Conservation (phyloP, 2,329 filamentous ascomycete genomes). For the Seiridium cupressi region DNA sequence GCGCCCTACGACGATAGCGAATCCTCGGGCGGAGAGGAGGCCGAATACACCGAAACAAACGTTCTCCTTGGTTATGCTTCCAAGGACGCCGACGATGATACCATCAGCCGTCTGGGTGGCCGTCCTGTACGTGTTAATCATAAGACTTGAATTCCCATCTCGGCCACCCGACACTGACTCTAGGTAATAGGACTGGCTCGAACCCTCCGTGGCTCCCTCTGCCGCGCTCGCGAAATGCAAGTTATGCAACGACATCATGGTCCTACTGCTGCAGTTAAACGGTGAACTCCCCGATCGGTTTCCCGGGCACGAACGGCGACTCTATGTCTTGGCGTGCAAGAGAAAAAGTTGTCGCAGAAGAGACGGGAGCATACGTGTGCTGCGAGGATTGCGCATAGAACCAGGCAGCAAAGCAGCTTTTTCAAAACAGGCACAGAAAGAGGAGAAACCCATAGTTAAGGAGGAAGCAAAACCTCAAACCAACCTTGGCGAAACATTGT, state of each 20-base stretch:
- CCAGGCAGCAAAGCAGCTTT: slow-evolving; percentile 21
- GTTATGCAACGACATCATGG: slow-evolving; percentile 80
- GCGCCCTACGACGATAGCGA: slow-evolving; percentile 78
- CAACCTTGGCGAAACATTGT: slow-evolving; percentile 65
- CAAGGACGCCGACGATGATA: slow-evolving; percentile 75
- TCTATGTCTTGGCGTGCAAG: slow-evolving; percentile 85
- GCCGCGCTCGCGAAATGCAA: slow-evolving; percentile 80
- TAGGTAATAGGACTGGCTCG: slow-evolving; percentile 72
- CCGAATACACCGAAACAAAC: slow-evolving; percentile 75
- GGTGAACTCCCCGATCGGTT: slow-evolving; percentile 85
- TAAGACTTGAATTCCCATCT: slow-evolving; percentile 1
- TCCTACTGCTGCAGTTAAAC: slow-evolving; percentile 85
- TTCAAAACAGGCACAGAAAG: slow-evolving; percentile 30
- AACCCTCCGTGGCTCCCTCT: slow-evolving; percentile 67
- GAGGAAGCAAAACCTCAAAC: slow-evolving; percentile 30
- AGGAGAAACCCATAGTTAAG: slow-evolving; percentile 28
- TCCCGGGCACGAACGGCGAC: slow-evolving; percentile 78
- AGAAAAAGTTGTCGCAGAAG: slow-evolving; percentile 78
- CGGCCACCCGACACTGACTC: not conserved
- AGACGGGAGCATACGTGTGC: slow-evolving; percentile 73
- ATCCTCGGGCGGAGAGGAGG: slow-evolving; percentile 62
- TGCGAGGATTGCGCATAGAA: slow-evolving; percentile 64
- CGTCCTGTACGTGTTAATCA: slow-evolving; percentile 63
- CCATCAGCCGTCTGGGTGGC: slow-evolving; percentile 85
- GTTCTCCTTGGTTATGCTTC: slow-evolving; percentile 89